Conservation (phyloP, 108 stramenopile genomes). For the Nannochloropsis gaditana region DNA sequence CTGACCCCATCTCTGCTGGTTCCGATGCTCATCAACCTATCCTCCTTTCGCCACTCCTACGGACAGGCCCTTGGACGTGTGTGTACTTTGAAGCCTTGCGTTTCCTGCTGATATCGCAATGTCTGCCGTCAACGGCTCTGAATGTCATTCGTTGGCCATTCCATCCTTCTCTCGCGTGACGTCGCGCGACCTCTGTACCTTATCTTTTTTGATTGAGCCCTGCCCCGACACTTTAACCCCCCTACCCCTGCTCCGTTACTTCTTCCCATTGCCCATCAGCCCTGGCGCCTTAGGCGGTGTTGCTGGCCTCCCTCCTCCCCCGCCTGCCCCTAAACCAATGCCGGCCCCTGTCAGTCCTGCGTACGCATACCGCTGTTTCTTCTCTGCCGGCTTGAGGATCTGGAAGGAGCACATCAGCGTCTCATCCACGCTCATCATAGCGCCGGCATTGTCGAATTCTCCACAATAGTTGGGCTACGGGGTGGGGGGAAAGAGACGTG, state of each 20-base stretch:
- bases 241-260: neutral
- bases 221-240: neutral
- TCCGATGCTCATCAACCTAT: too few species aligned
- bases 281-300: too few species aligned
- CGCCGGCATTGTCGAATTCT: slow-evolving; percentile 99
- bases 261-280: neutral
- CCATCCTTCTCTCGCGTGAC: too few species aligned
- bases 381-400: slow-evolving; percentile 99
- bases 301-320: slow-evolving; percentile 5
- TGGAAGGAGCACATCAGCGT: slow-evolving; percentile 99
- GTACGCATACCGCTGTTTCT: slow-evolving; percentile 67
- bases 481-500: neutral
- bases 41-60: too few species aligned
- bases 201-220: too few species aligned
- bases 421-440: slow-evolving; percentile 99
- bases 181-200: too few species aligned
- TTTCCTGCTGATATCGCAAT: too few species aligned
- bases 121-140: too few species aligned
- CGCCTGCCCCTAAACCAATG: neutral
- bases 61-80: too few species aligned
- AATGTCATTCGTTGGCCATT: too few species aligned
- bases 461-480: slow-evolving; percentile 89
- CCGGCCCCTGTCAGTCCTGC: slow-evolving; percentile 31
- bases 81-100: too few species aligned
- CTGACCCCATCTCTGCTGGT: too few species aligned